Conservation (phyloP, 2,329 filamentous ascomycete genomes). For the Cladosporium halotolerans region DNA sequence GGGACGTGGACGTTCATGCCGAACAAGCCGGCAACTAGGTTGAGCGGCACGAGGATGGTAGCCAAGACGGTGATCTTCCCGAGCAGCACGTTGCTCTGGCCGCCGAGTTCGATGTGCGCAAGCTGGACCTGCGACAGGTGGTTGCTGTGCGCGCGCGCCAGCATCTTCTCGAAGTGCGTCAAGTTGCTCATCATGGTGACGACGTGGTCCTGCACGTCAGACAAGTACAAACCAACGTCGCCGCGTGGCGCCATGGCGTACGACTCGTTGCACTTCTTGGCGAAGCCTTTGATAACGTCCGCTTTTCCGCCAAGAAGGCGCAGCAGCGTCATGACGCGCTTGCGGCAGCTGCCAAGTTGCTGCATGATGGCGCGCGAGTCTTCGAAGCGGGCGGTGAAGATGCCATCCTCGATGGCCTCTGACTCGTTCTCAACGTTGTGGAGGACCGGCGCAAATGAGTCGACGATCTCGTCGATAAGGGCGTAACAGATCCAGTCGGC, state of each 20-base stretch:
- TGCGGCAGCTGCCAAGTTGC: conserved; percentile 82
- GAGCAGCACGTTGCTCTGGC: conserved; percentile 78
- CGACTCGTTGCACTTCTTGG: conserved; percentile 97
- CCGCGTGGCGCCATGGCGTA: conserved; percentile 92
- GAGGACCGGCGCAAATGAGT: conserved; percentile 87
- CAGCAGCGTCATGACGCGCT: conserved; percentile 90
- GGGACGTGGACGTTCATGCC: conserved; percentile 82
- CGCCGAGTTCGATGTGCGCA: conserved; percentile 82
- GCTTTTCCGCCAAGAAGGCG: conserved; percentile 92
- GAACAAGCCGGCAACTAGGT: conserved; percentile 80
- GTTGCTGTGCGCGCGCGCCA: conserved; percentile 88
- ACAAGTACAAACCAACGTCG: conserved; percentile 93
- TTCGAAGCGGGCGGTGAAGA: conserved; percentile 85
- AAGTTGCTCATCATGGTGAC: conserved; percentile 98
- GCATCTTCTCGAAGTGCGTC: conserved; percentile 94
- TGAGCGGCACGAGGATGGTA: conserved; percentile 92
- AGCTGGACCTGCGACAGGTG: conserved; percentile 93
- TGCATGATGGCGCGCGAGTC: conserved; percentile 84
- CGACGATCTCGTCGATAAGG: conserved; percentile 96
- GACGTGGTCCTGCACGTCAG: conserved; percentile 98
- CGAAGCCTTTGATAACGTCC: conserved; percentile 96
- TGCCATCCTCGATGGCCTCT: conserved; percentile 88
- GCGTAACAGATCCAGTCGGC: conserved; percentile 99
- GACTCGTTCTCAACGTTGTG: conserved; percentile 80
- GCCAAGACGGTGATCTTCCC: conserved; percentile 94